Percentiles rank a stretch among this genome's conserved stretches.
Evolutionary conservation across 2,329 filamentous ascomycete species (phyloP).

Genomic region (Phymatotrichopsis omnivora): DNA sequence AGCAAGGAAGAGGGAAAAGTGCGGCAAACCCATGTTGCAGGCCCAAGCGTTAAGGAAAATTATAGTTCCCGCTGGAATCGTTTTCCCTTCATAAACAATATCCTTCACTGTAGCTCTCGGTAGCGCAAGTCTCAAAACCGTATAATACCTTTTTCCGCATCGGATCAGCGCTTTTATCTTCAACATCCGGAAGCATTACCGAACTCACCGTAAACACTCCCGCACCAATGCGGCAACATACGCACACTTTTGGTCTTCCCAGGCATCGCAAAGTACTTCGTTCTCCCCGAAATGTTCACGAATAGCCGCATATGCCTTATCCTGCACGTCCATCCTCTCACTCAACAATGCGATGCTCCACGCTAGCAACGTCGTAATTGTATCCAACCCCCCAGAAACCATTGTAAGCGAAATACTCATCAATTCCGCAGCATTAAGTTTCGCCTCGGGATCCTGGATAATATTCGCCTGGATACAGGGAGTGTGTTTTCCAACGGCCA

Average conservation of each 20-base stretch:
- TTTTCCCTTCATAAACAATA: slow-evolving; percentile 55
- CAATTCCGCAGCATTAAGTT: slow-evolving; percentile 63
- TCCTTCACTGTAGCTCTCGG: slow-evolving; percentile 63
- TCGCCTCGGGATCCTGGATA: slow-evolving; percentile 57
- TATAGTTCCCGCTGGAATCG: slow-evolving; percentile 64
- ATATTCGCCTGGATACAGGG: slow-evolving; percentile 62
- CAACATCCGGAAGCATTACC: too few relatives aligned
- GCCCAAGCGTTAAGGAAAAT: slow-evolving; percentile 76
- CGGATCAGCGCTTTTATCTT: too few relatives aligned
- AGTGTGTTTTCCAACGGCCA: slow-evolving; percentile 53
- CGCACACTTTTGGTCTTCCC: slow-evolving; percentile 67
- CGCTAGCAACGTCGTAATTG: slow-evolving; percentile 67
- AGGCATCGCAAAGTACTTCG: slow-evolving; percentile 47
- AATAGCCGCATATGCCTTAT: slow-evolving; percentile 59
- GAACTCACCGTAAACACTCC: slow-evolving; percentile 66
- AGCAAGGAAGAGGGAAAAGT: too few relatives aligned
- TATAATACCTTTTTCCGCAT: too few relatives aligned
- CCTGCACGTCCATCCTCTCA: slow-evolving; percentile 62
- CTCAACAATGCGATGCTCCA: slow-evolving; percentile 70
- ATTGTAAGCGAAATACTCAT: slow-evolving; percentile 75
- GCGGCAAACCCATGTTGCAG: slow-evolving; percentile 58
- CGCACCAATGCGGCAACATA: slow-evolving; percentile 71
- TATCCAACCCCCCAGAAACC: slow-evolving; percentile 72
- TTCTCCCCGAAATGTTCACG: slow-evolving; percentile 59
- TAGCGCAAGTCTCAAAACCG: slow-evolving; percentile 68